Conservation (phyloP, 495 filamentous ascomycete species). For the Evernia prunastri region DNA sequence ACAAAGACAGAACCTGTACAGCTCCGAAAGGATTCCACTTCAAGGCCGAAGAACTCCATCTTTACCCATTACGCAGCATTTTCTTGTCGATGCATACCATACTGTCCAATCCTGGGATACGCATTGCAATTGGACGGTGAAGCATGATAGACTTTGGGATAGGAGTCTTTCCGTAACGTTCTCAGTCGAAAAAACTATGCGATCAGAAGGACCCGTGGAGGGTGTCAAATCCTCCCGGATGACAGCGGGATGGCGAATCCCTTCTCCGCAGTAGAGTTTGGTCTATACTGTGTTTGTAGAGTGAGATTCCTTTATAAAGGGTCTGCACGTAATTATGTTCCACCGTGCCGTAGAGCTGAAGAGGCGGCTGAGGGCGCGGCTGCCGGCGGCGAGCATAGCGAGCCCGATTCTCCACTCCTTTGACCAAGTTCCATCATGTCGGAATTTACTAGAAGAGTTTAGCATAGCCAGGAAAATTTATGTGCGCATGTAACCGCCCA, state of each 20-base stretch:
- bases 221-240: neutral
- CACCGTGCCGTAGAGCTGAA: conserved; percentile 15
- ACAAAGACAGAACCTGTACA: neutral
- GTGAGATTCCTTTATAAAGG: neutral
- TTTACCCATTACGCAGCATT: neutral
- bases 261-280: neutral
- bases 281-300: neutral
- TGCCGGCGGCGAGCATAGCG: neutral
- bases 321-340: neutral
- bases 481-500: neutral
- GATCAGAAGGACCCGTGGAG: neutral
- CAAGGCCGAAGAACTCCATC: neutral
- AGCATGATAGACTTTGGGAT: neutral
- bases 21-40: neutral
- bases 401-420: neutral
- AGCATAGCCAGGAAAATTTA: neutral
- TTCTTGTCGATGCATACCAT: neutral
- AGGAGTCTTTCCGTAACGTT: neutral
- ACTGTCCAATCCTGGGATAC: neutral
- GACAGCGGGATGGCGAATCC: conserved; percentile 3
- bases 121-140: neutral
- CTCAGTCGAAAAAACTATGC: neutral
- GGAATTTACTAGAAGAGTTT: neutral
- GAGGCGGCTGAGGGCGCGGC: neutral
- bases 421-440: neutral